Evolutionary conservation across 495 filamentous ascomycete species (phyloP).

Genomic region (Xylaria scruposa): DNA sequence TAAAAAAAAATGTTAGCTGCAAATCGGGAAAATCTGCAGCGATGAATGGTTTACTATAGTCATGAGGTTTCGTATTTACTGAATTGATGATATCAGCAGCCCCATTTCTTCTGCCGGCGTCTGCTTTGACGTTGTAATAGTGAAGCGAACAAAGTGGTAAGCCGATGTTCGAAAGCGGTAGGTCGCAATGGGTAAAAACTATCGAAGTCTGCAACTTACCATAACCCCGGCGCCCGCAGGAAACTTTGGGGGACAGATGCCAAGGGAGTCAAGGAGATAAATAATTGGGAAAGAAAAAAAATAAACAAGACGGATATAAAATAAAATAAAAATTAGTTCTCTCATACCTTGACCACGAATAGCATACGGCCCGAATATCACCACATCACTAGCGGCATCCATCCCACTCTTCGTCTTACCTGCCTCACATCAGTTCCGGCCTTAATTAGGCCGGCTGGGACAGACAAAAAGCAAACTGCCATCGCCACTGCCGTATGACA

Average conservation of each 20-base stretch:
- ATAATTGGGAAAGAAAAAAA: neutral
- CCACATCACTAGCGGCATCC: conserved; percentile 15
- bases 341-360: neutral
- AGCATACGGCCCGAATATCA: conserved; percentile 26
- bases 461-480: neutral
- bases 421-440: neutral
- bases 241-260: neutral
- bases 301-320: conserved; percentile 1
- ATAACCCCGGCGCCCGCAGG: neutral
- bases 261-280: neutral
- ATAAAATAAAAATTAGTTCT: neutral
- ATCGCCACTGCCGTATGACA: conserved; percentile 1
- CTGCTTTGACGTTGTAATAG: neutral
- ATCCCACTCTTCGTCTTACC: conserved; percentile 8
- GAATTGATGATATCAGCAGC: conserved; percentile 7
- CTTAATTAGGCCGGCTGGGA: neutral
- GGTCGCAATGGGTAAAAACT: conserved; percentile 7
- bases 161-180: conserved; percentile 14
- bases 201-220: conserved; percentile 2
- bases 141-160: neutral
- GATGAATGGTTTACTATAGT: neutral
- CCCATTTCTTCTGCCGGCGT: conserved; percentile 10
- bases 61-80: conserved; percentile 4
- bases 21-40: neutral
- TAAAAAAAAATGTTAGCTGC: neutral